These are phyloP conservation scores for Pythium phragmiticola DNA, from an alignment of 352 stramenopile species.

Conservation along the genomic window DNA sequence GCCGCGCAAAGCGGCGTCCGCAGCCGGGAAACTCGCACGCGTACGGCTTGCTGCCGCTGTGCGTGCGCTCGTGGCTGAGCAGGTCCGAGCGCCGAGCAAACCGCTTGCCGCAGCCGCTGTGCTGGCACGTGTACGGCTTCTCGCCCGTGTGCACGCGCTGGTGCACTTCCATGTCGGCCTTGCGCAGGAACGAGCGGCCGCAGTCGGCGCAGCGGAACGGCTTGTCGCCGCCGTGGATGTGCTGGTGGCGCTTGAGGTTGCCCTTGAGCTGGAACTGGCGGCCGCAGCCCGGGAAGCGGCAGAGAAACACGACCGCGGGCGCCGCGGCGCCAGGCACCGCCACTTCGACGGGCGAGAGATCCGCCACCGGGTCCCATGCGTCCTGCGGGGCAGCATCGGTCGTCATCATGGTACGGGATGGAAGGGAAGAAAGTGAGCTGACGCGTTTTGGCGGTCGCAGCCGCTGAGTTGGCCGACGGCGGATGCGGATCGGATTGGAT, in stretches of 20 bases:
- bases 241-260: constrained; percentile 44
- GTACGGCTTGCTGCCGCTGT: constrained; percentile 44
- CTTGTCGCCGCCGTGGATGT: constrained; percentile 38
- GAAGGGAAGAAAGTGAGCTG: background rate
- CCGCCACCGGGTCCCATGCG: constrained; percentile 16
- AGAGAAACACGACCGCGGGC: constrained; percentile 21
- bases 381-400: background rate
- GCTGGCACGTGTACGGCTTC: constrained; percentile 42
- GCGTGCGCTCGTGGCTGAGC: constrained; percentile 50
- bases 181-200: constrained; percentile 40
- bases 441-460: background rate
- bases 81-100: constrained; percentile 54
- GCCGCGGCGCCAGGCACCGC: background rate
- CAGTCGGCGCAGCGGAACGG: constrained; percentile 36
- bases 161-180: constrained; percentile 48
- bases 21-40: constrained; percentile 35
- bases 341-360: constrained; percentile 20
- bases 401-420: background rate
- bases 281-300: constrained; percentile 30
- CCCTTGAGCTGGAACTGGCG: constrained; percentile 38
- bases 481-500: background rate
- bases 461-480: background rate
- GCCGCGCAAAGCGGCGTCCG: constrained; percentile 28
- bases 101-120: constrained; percentile 32
- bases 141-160: constrained; percentile 47